phyloP scores from a whole-genome alignment of 2,329 filamentous ascomycete genomes.

The Colletotrichum chlorophyti region DNA sequence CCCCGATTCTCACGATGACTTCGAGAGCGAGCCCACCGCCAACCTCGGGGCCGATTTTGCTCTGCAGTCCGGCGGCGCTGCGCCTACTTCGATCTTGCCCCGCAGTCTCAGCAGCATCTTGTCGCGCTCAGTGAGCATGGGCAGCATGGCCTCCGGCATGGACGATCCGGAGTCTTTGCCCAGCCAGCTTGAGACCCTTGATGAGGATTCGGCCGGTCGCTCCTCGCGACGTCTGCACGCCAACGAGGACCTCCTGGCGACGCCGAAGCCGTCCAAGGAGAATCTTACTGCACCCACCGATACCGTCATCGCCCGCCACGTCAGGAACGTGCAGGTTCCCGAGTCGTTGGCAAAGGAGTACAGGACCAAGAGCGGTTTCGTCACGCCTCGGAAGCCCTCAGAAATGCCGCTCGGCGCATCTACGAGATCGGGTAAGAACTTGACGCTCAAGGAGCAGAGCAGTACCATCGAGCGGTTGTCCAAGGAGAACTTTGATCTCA shows the following conservation, averaged over 20 bases:
- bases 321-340: slow-evolving; percentile 89
- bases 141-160: slow-evolving; percentile 83
- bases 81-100: slow-evolving; percentile 60
- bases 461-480: slow-evolving; percentile 95
- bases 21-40: slow-evolving; percentile 76
- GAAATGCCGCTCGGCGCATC: slow-evolving; percentile 59
- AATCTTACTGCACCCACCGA: slow-evolving; percentile 76
- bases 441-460: slow-evolving; percentile 97
- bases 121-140: slow-evolving; percentile 82
- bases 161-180: slow-evolving; percentile 61
- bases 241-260: slow-evolving; percentile 63
- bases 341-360: slow-evolving; percentile 89
- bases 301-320: slow-evolving; percentile 85
- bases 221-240: slow-evolving; percentile 41
- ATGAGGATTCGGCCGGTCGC: slow-evolving; percentile 52
- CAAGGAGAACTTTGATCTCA: slow-evolving; percentile 98
- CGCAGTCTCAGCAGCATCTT: slow-evolving; percentile 63
- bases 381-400: slow-evolving; percentile 62
- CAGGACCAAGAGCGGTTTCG: slow-evolving; percentile 73
- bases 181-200: slow-evolving; percentile 56
- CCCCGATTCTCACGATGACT: slow-evolving; percentile 62
- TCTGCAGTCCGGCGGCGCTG: slow-evolving; percentile 80
- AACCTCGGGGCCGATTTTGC: slow-evolving; percentile 77
- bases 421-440: slow-evolving; percentile 66
- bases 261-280: slow-evolving; percentile 69